These are phyloP conservation scores for Colletotrichum eremochloae DNA, from an alignment of 2,329 filamentous ascomycete species.

Conservation along the genomic window DNA sequence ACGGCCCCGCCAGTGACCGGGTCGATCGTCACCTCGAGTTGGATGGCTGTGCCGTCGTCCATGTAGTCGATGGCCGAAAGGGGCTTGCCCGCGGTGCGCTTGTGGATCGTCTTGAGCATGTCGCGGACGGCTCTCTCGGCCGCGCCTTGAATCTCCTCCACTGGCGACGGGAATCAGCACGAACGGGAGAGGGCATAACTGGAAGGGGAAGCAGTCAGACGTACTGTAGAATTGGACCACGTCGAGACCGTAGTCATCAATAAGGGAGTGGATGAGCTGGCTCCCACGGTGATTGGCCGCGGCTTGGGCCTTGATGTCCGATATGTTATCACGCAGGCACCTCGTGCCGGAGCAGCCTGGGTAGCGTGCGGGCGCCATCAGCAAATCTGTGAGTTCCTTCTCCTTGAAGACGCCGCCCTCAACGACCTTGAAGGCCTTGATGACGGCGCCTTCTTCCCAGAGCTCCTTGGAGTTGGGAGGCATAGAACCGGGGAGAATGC, in stretches of 20 bases:
- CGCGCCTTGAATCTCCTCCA: conserved; percentile 85
- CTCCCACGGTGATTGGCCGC: conserved; percentile 91
- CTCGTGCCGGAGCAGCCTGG: conserved; percentile 84
- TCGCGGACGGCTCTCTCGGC: conserved; percentile 82
- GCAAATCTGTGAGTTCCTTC: conserved; percentile 76
- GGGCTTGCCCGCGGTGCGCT: conserved; percentile 77
- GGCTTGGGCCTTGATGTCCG: conserved; percentile 88
- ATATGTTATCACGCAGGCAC: conserved; percentile 85
- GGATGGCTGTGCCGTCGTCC: conserved; percentile 87
- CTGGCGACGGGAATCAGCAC: conserved; percentile 1
- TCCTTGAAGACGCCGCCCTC: conserved; percentile 85
- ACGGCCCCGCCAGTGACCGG: conserved; percentile 79
- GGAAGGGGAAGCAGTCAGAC: no score
- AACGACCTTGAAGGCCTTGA: conserved; percentile 78
- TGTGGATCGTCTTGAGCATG: conserved; percentile 79
- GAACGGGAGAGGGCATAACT: background rate
- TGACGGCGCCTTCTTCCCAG: conserved; percentile 74
- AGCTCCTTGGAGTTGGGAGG: conserved; percentile 78
- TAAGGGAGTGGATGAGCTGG: conserved; percentile 76
- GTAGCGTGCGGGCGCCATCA: conserved; percentile 80
- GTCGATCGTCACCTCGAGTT: conserved; percentile 81
- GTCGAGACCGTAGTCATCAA: conserved; percentile 78
- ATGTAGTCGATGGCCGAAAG: conserved; percentile 84
- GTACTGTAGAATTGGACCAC: conserved; percentile 73
- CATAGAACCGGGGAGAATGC: conserved; percentile 86